These are phyloP conservation scores for Dothideomycetidae sp. DNA, from an alignment of 2,329 filamentous ascomycete species.

Conservation along the genomic window DNA sequence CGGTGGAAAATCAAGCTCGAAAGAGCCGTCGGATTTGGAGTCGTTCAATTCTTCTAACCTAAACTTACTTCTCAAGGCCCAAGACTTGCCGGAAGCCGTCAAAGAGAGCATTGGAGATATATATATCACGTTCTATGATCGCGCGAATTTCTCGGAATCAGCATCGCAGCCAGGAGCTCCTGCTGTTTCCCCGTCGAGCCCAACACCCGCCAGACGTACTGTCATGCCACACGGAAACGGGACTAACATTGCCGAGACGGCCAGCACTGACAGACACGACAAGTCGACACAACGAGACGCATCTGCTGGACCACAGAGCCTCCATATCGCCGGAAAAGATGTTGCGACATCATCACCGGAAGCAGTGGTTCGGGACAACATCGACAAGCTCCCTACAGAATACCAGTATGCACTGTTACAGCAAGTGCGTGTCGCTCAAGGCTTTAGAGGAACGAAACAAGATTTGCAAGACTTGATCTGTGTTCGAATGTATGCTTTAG, in stretches of 20 bases:
- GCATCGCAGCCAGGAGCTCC: slow-evolving; percentile 21
- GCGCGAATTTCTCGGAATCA: slow-evolving; percentile 20
- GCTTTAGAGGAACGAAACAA: slow-evolving; percentile 50
- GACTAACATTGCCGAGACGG: slow-evolving; percentile 25
- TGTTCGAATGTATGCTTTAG: slow-evolving; percentile 68
- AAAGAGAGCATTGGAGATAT: slow-evolving; percentile 76
- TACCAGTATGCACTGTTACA: slow-evolving; percentile 75
- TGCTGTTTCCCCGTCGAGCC: slow-evolving; percentile 46
- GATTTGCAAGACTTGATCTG: slow-evolving; percentile 63
- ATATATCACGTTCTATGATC: slow-evolving; percentile 61
- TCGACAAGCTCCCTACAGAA: slow-evolving; percentile 52
- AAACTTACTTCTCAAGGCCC: slow-evolving; percentile 51
- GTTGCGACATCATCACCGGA: slow-evolving; percentile 29
- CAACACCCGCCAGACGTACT: slow-evolving; percentile 62
- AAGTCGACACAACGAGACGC: slow-evolving; percentile 22
- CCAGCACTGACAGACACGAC: slow-evolving; percentile 16
- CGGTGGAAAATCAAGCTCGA: slow-evolving; percentile 64
- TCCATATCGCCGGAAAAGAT: slow-evolving; percentile 47
- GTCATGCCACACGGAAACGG: slow-evolving; percentile 37
- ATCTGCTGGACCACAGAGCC: slow-evolving; percentile 34
- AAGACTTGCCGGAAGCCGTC: slow-evolving; percentile 24
- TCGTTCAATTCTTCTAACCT: slow-evolving; percentile 72
- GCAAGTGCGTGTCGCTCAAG: slow-evolving; percentile 69
- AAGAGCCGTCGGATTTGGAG: slow-evolving; percentile 33
- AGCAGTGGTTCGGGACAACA: slow-evolving; percentile 27